Evolutionary conservation across 2,329 filamentous ascomycete species (phyloP), one percentile per base, ranked within the genome.

Genomic region (Talaromyces rugulosus): DNA sequence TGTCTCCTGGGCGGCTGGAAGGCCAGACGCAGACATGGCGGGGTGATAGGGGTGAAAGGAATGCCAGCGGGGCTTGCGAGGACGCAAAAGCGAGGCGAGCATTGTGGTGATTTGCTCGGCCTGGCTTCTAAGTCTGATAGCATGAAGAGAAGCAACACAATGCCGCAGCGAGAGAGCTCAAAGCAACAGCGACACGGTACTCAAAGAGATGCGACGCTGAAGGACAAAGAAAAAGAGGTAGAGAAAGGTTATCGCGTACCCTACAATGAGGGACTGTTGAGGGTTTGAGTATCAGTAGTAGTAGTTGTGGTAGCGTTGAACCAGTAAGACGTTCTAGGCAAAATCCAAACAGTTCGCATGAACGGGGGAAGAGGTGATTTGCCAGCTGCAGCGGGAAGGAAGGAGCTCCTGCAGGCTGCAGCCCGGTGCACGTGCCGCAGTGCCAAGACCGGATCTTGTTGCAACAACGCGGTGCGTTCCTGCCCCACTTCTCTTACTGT

Each of bases 41-140:
- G 71, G 28, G 70, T 72, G 23, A 62, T 66, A 33, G 71, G 67
- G 18, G 66, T 66, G 53, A 67, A 66, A 18, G 62, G 62, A 40
- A 33, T 52, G 42, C 27, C 28, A 57, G 55, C 67, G 67, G 42
- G 67, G 66, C 61, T 71, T 72, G 62, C 68, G 72, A 27, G 70
- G 69, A 50, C 70, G 67, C 61, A 75, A 62, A 23, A 74, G 70
- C 55, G 70, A 72, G 54, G 70, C 69, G 33, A 74, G 66, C 72
- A 74, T 74, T 62, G 53, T 67, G 57, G 52, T 8, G 12, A 56
- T 36, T 31, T 12, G 14, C 47, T 47, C 54, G 28, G 11, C 18
- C 27, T 53, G 12, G 50, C 30, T 30, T 30, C 11, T 23, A 27
- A 53, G 44, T 47, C 44, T 27, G n/a, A 27, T 27, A 27, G 23